Evolutionary conservation across 2,329 filamentous ascomycete species (phyloP), one percentile per base, ranked within the genome.

Genomic region (Diaporthe humulicola): DNA sequence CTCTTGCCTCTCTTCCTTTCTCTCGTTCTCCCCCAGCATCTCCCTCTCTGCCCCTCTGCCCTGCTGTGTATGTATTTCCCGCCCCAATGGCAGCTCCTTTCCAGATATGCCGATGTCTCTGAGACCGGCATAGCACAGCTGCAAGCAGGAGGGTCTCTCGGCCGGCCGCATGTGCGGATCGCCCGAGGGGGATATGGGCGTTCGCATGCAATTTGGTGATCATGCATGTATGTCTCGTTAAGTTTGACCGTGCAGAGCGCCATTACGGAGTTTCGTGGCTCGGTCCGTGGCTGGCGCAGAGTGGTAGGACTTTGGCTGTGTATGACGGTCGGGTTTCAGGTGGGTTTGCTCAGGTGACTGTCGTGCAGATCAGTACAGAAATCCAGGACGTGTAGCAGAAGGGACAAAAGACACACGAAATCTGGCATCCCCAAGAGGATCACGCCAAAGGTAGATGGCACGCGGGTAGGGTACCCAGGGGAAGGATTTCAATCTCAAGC

Each of bases 51-150:
- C 8, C 7, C 40, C 42, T n/a, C 22, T 36, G 28, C 12, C 48
- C n/a, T 25, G 22, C 7, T n/a, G n/a, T n/a, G n/a, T n/a, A n/a
- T n/a, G n/a, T n/a, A n/a, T n/a, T n/a, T n/a, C n/a, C n/a, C n/a
- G n/a, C n/a, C n/a, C n/a, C 45, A 10, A 22, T 22, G 8, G 40
- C 42, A 6, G 17, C 42, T 48, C 45, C 17, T 25, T 9, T 17
- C 42, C 6, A 38, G 12, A 69, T 54, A 66, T 66, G 61, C 12
- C 60, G 14, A 25, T 66, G 14, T 36, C 6, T 50, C 42, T 30
- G 61, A 66, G 33, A 69, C 64, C 36, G 45, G 61, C 61, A 64
- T 45, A 30, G 58, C 38, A 64, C 15, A 33, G 8, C 60, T 40
- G 64, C 64, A 69, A 69, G 48, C 61, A 25, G 36, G 5, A 4